Base-by-base conservation (phyloP, 257 asterid species). In the Lithospermum erythrorhizon region DNA sequence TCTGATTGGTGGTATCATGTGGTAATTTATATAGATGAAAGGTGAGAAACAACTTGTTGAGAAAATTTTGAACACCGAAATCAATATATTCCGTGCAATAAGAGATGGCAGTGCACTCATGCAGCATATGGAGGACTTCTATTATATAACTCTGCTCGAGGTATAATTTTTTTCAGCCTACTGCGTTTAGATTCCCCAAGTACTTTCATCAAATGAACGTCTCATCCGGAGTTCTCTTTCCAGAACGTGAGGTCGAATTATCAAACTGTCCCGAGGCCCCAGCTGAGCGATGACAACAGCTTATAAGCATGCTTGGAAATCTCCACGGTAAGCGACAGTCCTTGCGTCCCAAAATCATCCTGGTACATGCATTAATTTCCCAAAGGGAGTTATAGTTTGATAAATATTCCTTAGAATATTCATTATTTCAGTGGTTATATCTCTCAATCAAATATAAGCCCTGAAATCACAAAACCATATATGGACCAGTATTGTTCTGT, bases 101-200 rank as follows among this genome's bases (percentile, higher is more conserved):
- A 81, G 98, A 83, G 98, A 91, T 70, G 98, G 96, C 53, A 91
- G 86, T 79, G 98, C 95, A 58, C 94, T 91, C 8, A 89, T 88
- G 98, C 98, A 91, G 80, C 98, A 91, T 55, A 91, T 91, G 98
- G 98, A 91, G 76, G 96, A 91, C 76, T 91, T 91, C 83, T 91
- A 91, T 57, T 91, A 91, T 68, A 73, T 91, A 37, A 70, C 95
- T 6, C 73, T 91, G 67, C 82, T 91, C 57, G 96, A 91, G 98
- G 98, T 91, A 75, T 58, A 20, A 24, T 9, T 57, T 10, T 25
- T 63, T 2, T 47, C 65, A 20, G 57, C 19, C 8, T 45, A 41
- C 52, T n/a, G 56, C 13, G 30, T 48, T 27, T 25, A 11, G 6
- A 15, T 18, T 17, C 54, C 51, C 25, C 18, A n/a, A 13, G 59